Conservation (phyloP, 805 yeast species). For the Sugiyamaella boreocaroliniensis region DNA sequence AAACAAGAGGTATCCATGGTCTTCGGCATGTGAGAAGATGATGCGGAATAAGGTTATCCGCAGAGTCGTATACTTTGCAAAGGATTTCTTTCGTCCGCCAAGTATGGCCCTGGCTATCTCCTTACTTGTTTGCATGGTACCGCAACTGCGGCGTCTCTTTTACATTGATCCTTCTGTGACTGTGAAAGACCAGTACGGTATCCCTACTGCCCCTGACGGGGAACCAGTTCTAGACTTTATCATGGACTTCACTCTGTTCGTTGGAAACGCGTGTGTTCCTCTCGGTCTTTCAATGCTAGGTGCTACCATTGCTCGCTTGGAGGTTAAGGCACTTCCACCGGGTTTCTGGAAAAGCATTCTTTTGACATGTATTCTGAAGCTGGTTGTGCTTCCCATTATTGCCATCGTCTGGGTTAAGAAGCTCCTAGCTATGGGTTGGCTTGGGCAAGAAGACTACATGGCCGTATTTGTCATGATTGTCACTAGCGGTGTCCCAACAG, state of each 20-base stretch:
- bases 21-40: neutral
- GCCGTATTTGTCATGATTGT: conserved; percentile 68
- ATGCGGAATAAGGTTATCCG: neutral
- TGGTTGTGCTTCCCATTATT: conserved; percentile 69
- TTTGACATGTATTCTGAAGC: conserved; percentile 48
- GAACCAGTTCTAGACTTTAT: conserved; percentile 77
- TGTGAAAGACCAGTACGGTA: conserved; percentile 32
- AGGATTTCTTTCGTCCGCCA: conserved; percentile 54
- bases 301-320: conserved; percentile 76
- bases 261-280: conserved; percentile 87
- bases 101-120: conserved; percentile 64
- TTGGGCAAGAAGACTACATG: conserved; percentile 47
- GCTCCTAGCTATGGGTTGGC: conserved; percentile 55
- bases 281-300: conserved; percentile 77
- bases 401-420: conserved; percentile 67
- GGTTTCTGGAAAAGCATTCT: conserved; percentile 62
- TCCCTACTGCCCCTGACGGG: conserved; percentile 69
- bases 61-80: conserved; percentile 17
- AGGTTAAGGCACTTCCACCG: conserved; percentile 50
- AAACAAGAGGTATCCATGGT: neutral
- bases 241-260: conserved; percentile 71
- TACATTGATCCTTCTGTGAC: conserved; percentile 37
- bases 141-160: conserved; percentile 73
- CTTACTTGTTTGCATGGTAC: conserved; percentile 69
- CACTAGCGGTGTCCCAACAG: conserved; percentile 76